These are phyloP conservation scores for Xylariaceae sp. DNA, from an alignment of 2,329 filamentous ascomycete species.

Conservation along the genomic window DNA sequence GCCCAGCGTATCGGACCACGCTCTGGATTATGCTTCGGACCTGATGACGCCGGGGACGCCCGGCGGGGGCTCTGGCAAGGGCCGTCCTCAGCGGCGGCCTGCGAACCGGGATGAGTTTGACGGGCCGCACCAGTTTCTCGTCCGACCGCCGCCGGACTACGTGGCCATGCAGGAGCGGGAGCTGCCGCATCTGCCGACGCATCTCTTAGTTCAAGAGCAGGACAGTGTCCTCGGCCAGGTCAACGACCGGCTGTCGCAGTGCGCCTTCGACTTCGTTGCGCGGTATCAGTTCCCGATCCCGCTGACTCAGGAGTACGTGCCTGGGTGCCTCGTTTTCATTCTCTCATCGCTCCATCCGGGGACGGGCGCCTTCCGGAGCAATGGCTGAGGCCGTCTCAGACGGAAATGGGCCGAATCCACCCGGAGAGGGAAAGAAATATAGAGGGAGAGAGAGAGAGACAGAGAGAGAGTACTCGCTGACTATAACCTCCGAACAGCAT, in stretches of 20 bases:
- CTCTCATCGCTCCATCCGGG: not conserved
- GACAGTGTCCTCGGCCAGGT: slow-evolving; percentile 72
- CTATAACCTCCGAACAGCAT: slow-evolving; percentile 35
- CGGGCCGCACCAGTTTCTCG: slow-evolving; percentile 75
- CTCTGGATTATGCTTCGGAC: slow-evolving; percentile 42
- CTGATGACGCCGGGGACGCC: slow-evolving; percentile 27
- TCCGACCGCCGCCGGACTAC: slow-evolving; percentile 62
- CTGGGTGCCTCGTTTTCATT: not conserved
- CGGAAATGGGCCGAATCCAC: too few relatives aligned
- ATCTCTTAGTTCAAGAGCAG: slow-evolving; percentile 76
- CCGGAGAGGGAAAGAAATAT: too few relatives aligned
- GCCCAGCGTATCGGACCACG: slow-evolving; percentile 53
- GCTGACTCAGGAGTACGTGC: slow-evolving; percentile 57
- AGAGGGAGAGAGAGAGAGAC: too few relatives aligned
- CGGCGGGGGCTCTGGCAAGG: slow-evolving; percentile 39
- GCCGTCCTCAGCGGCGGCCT: slow-evolving; percentile 56
- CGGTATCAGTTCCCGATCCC: slow-evolving; percentile 89
- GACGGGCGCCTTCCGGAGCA: not conserved
- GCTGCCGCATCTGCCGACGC: slow-evolving; percentile 73
- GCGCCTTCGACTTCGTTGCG: slow-evolving; percentile 83
- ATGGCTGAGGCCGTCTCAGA: slow-evolving; percentile 3
- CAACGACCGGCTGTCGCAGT: slow-evolving; percentile 77
- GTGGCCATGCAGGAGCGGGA: slow-evolving; percentile 72
- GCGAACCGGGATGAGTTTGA: slow-evolving; percentile 87
- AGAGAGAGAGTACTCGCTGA: too few relatives aligned